These are phyloP conservation scores for Ascochyta pisi DNA, from an alignment of 2,329 filamentous ascomycete genomes.

Conservation along the genomic window DNA sequence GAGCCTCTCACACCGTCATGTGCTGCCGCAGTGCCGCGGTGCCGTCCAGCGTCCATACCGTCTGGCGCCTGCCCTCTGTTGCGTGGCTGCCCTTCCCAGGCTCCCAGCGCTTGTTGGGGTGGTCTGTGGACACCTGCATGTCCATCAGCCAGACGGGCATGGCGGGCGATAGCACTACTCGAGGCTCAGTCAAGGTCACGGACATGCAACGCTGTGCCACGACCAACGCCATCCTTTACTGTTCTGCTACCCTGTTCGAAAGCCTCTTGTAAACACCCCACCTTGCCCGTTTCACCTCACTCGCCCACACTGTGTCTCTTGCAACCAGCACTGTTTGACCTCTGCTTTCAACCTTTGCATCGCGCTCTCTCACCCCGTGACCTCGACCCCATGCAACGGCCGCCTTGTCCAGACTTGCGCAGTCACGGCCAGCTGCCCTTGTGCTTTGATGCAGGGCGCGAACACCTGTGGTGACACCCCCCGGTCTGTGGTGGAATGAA, in stretches of 20 bases:
- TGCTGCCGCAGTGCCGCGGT: background rate
- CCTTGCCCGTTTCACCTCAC: conserved; percentile 26
- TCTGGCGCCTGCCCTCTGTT: background rate
- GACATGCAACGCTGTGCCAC: background rate
- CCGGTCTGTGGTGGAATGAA: conserved; percentile 13
- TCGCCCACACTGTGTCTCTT: conserved; percentile 22
- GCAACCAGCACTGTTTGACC: conserved; percentile 26
- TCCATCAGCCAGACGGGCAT: conserved; percentile 2
- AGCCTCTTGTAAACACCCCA: conserved; percentile 8
- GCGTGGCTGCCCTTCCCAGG: background rate
- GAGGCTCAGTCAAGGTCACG: background rate
- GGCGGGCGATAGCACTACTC: conserved; percentile 3
- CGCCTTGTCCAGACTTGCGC: background rate
- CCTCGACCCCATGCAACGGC: background rate
- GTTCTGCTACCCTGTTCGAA: background rate
- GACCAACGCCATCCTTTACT: background rate
- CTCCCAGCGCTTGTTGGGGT: conserved; percentile 10
- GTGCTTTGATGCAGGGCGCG: conserved; percentile 13
- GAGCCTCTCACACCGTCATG: conserved; percentile 1
- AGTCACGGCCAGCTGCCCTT: background rate
- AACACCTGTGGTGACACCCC: conserved; percentile 15
- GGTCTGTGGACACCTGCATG: conserved; percentile 9
- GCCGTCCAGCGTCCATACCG: background rate
- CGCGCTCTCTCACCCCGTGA: conserved; percentile 3
- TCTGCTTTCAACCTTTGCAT: background rate